Conservation (phyloP, 345 rosid species). For the Citrus inodora region DNA sequence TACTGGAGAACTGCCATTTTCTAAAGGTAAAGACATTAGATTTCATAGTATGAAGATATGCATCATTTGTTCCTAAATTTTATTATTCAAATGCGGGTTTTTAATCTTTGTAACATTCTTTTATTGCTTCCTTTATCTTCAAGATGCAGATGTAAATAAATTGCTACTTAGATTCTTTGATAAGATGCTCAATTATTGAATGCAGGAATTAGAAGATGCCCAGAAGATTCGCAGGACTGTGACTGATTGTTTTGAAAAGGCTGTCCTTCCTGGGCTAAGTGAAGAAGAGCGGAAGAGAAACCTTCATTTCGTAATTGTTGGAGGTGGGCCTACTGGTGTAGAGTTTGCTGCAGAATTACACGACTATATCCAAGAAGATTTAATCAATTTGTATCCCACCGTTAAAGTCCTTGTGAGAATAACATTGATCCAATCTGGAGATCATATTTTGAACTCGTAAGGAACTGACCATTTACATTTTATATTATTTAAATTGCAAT, state of each 20-base stretch:
- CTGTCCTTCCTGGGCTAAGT: constrained; percentile 75
- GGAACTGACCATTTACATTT: constrained; percentile 24
- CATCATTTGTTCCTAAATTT: background rate
- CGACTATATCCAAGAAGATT: constrained; percentile 75
- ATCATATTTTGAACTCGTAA: constrained; percentile 89
- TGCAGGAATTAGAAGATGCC: constrained; percentile 96
- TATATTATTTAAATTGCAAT: background rate
- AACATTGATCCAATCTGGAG: constrained; percentile 86
- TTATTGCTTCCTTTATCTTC: background rate
- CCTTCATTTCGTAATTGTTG: constrained; percentile 94
- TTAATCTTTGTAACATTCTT: constrained; percentile 1
- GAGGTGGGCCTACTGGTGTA: constrained; percentile 99
- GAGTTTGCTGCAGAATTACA: constrained; percentile 99
- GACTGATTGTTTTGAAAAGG: constrained; percentile 88
- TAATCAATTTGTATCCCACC: constrained; percentile 59
- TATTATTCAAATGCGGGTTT: background rate
- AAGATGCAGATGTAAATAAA: background rate
- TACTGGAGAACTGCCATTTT: constrained; percentile 88
- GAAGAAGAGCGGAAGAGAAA: constrained; percentile 71
- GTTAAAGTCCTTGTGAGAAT: constrained; percentile 76
- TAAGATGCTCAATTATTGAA: constrained; percentile 5
- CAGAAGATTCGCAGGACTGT: constrained; percentile 80
- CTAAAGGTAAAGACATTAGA: constrained; percentile 53
- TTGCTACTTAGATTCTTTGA: background rate
- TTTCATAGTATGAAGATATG: background rate